A percentile compares a stretch with the other conserved stretches of the same genome.
Evolutionary conservation across 306 rosid species (phyloP).

Genomic region (Trifolium pratense): DNA sequence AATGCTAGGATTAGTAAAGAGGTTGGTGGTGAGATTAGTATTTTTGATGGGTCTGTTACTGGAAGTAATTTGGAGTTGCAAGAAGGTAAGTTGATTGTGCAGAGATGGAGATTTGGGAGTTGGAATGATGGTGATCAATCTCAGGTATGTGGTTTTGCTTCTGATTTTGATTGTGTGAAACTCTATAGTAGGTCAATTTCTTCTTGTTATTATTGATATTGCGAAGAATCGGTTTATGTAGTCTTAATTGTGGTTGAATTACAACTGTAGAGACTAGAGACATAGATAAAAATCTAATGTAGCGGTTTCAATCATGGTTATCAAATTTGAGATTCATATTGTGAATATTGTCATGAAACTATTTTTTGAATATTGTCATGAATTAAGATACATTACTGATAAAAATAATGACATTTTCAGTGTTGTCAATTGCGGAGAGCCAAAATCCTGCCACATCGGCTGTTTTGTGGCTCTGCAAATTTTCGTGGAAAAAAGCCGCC

Average conservation of each 20-base stretch:
- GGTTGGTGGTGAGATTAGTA: slow-evolving; percentile 82
- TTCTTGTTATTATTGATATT: not conserved
- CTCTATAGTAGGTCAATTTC: not conserved
- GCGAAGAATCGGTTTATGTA: not conserved
- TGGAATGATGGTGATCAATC: slow-evolving; percentile 87
- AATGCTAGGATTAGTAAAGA: slow-evolving; percentile 88
- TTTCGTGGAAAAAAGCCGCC: too few relatives aligned
- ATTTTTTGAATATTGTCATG: too few relatives aligned
- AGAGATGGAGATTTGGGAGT: slow-evolving; percentile 89
- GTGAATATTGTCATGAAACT: too few relatives aligned
- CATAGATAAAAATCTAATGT: not conserved
- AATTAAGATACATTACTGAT: too few relatives aligned
- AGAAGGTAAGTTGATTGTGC: slow-evolving; percentile 80
- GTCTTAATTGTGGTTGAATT: not conserved
- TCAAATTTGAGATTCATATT: too few relatives aligned
- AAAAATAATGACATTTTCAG: too few relatives aligned
- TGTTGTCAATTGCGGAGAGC: too few relatives aligned
- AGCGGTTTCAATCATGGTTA: too few relatives aligned
- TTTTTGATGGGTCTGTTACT: slow-evolving; percentile 88
- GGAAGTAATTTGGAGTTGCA: slow-evolving; percentile 84
- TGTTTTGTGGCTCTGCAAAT: too few relatives aligned
- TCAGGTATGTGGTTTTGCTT: slow-evolving; percentile 43
- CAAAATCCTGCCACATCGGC: too few relatives aligned
- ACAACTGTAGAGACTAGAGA: not conserved
- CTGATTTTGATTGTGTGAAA: not conserved